phyloP scores from a whole-genome alignment of 1,284 basidiomycete genomes.

The Phenoliferia sp. region DNA sequence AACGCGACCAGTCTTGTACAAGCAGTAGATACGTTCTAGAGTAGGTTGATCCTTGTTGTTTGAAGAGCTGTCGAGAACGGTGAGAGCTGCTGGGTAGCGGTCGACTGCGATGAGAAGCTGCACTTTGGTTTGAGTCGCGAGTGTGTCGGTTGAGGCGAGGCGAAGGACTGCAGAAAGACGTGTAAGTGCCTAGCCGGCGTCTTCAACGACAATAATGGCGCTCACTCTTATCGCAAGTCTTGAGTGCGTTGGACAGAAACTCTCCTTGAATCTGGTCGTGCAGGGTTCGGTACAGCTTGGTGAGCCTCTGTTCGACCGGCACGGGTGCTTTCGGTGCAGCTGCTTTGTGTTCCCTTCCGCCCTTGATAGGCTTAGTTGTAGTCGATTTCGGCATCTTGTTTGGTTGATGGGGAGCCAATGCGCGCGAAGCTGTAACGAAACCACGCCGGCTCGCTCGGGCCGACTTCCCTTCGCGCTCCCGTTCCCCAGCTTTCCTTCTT shows the following conservation, averaged over 20 bases:
- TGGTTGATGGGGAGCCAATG: too few species aligned
- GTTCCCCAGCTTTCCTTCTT: not conserved
- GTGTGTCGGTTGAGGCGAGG: constrained; percentile 18
- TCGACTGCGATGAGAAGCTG: constrained; percentile 35
- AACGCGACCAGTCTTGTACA: constrained; percentile 33
- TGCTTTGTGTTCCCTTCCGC: not conserved
- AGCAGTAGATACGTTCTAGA: constrained; percentile 25
- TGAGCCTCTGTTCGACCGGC: not conserved
- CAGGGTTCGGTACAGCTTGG: constrained; percentile 16
- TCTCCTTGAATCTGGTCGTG: constrained; percentile 21
- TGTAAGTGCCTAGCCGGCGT: not conserved
- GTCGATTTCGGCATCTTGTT: not conserved
- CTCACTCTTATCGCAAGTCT: constrained; percentile 16
- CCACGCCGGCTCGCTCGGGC: too few species aligned
- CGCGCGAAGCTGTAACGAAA: too few species aligned
- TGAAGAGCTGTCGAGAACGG: not conserved
- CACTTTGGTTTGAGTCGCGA: constrained; percentile 24
- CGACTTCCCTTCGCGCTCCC: not conserved
- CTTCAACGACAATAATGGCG: not conserved
- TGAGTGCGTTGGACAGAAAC: constrained; percentile 15
- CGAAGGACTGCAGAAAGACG: constrained; percentile 30
- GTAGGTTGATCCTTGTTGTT: not conserved
- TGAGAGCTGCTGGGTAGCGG: constrained; percentile 17
- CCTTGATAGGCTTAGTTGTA: not conserved
- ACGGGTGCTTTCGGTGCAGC: not conserved